A percentile compares a stretch with the other conserved stretches of the same genome.
Conservation (phyloP, 495 filamentous ascomycete genomes). For the Neurospora sp. region DNA sequence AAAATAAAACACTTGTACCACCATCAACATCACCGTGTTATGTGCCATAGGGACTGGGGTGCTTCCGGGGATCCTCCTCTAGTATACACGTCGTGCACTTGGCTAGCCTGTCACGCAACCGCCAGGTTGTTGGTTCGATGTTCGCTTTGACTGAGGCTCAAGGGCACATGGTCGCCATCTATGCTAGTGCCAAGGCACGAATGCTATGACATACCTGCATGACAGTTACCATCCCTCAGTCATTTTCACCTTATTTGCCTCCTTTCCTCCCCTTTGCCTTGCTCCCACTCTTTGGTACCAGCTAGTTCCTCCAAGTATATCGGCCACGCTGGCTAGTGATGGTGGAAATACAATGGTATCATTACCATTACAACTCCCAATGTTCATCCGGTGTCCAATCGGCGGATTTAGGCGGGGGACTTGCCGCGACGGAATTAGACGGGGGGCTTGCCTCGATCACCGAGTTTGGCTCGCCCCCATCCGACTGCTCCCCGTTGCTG, state of each 20-base stretch:
- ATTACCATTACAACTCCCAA: not conserved
- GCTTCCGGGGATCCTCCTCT: not conserved
- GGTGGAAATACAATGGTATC: not conserved
- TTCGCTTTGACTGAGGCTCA: not conserved
- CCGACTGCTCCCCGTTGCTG: slow-evolving; percentile 20
- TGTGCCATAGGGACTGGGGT: not conserved
- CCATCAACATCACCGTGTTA: not conserved
- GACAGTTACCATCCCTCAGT: not conserved
- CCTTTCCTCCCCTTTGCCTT: not conserved
- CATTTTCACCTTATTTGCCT: not conserved
- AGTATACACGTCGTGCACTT: slow-evolving; percentile 2
- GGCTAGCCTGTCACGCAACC: not conserved
- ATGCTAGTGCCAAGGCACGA: not conserved
- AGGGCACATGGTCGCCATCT: not conserved
- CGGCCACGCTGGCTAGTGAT: not conserved
- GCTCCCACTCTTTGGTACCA: not conserved
- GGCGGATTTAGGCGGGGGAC: too few species aligned
- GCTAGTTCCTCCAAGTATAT: not conserved
- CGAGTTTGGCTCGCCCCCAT: slow-evolving; percentile 15
- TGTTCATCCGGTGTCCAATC: not conserved
- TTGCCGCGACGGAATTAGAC: not conserved
- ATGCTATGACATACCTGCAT: not conserved
- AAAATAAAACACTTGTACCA: not conserved
- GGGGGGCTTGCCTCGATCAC: not conserved
- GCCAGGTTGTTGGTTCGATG: not conserved